phyloP scores from a whole-genome alignment of 2,329 filamentous ascomycete genomes.

The Hypomyces rosellus region DNA sequence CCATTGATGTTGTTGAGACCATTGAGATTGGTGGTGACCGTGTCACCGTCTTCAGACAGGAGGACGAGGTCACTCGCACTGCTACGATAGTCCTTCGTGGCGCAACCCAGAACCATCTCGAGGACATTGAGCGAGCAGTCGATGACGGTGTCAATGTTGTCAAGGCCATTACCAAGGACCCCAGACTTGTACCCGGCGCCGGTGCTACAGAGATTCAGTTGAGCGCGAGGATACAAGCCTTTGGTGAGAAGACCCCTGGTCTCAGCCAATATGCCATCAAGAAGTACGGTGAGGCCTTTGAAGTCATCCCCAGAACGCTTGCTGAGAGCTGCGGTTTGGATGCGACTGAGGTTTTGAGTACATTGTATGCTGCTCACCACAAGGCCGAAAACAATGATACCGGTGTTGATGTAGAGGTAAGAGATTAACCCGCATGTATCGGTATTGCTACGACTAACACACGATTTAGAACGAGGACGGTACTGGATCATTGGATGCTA shows the following conservation, averaged over 20 bases:
- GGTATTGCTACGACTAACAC: not conserved
- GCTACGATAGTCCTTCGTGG: constrained; percentile 91
- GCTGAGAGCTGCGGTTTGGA: constrained; percentile 94
- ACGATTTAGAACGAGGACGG: constrained; percentile 60
- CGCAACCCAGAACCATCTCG: constrained; percentile 95
- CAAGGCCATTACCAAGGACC: constrained; percentile 94
- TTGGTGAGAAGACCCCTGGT: constrained; percentile 87
- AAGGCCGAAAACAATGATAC: constrained; percentile 80
- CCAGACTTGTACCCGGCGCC: constrained; percentile 85
- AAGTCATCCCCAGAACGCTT: constrained; percentile 88
- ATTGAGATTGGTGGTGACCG: constrained; percentile 96
- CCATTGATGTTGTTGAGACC: constrained; percentile 90
- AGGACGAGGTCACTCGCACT: constrained; percentile 85
- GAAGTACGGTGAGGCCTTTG: constrained; percentile 95
- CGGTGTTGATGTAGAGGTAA: constrained; percentile 87
- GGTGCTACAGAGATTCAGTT: constrained; percentile 93
- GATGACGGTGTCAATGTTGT: constrained; percentile 98
- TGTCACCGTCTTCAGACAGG: constrained; percentile 97
- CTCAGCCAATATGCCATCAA: constrained; percentile 94
- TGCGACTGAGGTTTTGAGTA: constrained; percentile 91
- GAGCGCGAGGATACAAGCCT: constrained; percentile 82
- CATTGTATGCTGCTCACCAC: constrained; percentile 88
- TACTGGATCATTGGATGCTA: constrained; percentile 76
- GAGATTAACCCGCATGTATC: constrained; percentile 12
- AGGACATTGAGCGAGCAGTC: constrained; percentile 93